These are phyloP conservation scores for Pseudogymnoascus verrucosus DNA, from an alignment of 2,329 filamentous ascomycete genomes.

Conservation along the genomic window DNA sequence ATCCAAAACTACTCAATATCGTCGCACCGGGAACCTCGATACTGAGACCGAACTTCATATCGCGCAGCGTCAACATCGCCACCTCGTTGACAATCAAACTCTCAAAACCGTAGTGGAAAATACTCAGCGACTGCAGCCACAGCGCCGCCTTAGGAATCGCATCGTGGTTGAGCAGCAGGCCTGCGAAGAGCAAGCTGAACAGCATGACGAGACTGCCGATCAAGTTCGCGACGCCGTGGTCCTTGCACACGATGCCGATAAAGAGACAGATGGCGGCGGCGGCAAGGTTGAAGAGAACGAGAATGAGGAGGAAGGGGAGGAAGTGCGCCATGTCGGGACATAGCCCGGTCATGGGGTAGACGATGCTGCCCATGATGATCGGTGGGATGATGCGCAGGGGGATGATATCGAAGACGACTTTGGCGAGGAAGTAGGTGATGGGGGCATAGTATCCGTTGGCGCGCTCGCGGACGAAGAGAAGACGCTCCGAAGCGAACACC, in stretches of 20 bases:
- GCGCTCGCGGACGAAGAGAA: constrained; percentile 85
- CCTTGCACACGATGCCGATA: constrained; percentile 91
- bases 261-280: constrained; percentile 91
- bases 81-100: constrained; percentile 96
- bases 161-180: constrained; percentile 87
- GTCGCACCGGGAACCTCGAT: constrained; percentile 93
- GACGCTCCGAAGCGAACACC: constrained; percentile 83
- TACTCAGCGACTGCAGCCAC: constrained; percentile 89
- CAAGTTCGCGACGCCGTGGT: constrained; percentile 83
- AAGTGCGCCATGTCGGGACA: constrained; percentile 77
- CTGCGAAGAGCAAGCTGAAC: constrained; percentile 90
- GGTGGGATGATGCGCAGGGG: constrained; percentile 91
- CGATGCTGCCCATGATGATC: constrained; percentile 87
- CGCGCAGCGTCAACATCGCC: constrained; percentile 76
- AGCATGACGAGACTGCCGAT: constrained; percentile 95
- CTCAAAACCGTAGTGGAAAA: constrained; percentile 98
- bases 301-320: constrained; percentile 80
- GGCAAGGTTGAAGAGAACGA: constrained; percentile 93
- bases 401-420: constrained; percentile 97
- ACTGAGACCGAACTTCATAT: constrained; percentile 92
- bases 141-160: constrained; percentile 77
- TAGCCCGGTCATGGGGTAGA: constrained; percentile 96
- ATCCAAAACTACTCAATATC: constrained; percentile 91
- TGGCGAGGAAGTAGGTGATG: constrained; percentile 86
- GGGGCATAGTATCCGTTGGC: constrained; percentile 96